phyloP scores from a whole-genome alignment of 1,139 yeast genomes.

The Hyphopichia buzzinii region DNA sequence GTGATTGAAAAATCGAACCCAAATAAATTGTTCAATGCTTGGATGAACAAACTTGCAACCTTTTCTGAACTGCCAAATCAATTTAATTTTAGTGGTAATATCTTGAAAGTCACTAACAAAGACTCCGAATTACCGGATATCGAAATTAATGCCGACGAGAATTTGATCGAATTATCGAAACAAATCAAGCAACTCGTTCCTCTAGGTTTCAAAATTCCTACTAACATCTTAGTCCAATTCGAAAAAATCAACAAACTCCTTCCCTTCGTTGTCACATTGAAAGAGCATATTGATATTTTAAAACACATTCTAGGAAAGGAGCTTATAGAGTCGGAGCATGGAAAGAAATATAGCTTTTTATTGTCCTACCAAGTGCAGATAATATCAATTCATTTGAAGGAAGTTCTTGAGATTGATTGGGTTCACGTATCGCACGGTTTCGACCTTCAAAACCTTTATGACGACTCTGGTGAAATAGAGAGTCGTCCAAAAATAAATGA shows the following conservation, averaged over 20 bases:
- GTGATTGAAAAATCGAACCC: constrained; percentile 49
- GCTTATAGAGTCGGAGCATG: constrained; percentile 16
- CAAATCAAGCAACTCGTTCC: constrained; percentile 53
- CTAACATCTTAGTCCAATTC: constrained; percentile 30
- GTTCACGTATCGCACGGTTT: constrained; percentile 49
- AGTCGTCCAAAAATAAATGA: constrained; percentile 11
- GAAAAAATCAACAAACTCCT: constrained; percentile 46
- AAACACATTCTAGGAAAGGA: constrained; percentile 26
- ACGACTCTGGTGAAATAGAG: constrained; percentile 1
- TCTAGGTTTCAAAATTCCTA: constrained; percentile 61
- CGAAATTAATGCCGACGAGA: constrained; percentile 51
- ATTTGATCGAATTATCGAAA: constrained; percentile 43
- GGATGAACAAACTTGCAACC: constrained; percentile 37
- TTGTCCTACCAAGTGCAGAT: constrained; percentile 35
- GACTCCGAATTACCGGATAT: constrained; percentile 15
- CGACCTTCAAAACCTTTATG: constrained; percentile 30
- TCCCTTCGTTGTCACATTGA: constrained; percentile 57
- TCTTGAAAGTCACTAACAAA: constrained; percentile 29
- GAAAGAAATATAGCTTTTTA: constrained; percentile 43
- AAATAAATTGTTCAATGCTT: constrained; percentile 38
- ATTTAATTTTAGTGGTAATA: constrained; percentile 28
- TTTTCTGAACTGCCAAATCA: constrained; percentile 5
- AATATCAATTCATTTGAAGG: constrained; percentile 23
- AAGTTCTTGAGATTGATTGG: constrained; percentile 51
- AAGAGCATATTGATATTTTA: constrained; percentile 38